Evolutionary conservation across 352 stramenopile genomes (phyloP).

Genomic region (Globisporangium barbulae): DNA sequence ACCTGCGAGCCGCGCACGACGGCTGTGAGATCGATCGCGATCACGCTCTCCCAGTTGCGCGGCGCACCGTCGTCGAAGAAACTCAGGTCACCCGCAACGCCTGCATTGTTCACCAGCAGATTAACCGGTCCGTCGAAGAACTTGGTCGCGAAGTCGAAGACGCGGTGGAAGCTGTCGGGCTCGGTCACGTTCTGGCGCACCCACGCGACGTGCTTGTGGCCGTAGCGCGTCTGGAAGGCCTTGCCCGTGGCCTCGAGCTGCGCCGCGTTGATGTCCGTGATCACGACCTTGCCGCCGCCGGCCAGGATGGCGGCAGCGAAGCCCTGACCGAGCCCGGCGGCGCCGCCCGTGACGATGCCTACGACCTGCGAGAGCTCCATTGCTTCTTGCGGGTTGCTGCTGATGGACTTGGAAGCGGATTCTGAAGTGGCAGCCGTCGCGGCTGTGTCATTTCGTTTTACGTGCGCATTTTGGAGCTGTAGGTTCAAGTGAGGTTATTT

Average conservation of each 20-base stretch:
- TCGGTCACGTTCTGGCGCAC: constrained; percentile 72
- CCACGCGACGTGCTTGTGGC: constrained; percentile 52
- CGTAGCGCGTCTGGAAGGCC: constrained; percentile 49
- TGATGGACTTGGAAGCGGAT: not conserved
- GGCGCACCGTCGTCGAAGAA: constrained; percentile 43
- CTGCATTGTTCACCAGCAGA: constrained; percentile 79
- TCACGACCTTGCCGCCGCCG: constrained; percentile 54
- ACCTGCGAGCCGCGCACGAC: constrained; percentile 70
- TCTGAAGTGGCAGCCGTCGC: not conserved
- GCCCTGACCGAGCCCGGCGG: constrained; percentile 55
- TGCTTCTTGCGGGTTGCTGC: not conserved
- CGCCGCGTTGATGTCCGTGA: constrained; percentile 71
- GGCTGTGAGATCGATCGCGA: constrained; percentile 69
- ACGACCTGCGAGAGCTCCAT: constrained; percentile 67
- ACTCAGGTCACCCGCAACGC: constrained; percentile 51
- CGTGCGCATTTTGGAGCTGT: not conserved
- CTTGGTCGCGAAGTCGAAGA: constrained; percentile 54
- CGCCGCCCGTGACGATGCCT: constrained; percentile 70
- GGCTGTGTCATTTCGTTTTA: not conserved
- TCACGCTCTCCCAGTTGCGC: constrained; percentile 51
- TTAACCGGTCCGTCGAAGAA: constrained; percentile 67
- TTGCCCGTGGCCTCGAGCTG: constrained; percentile 56
- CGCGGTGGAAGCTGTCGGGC: constrained; percentile 49
- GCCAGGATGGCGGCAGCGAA: constrained; percentile 59
- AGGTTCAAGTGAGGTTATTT: constrained; percentile 1